Evolutionary conservation across 2,329 filamentous ascomycete genomes (phyloP).

Genomic region (Alternaria triticimaculans): DNA sequence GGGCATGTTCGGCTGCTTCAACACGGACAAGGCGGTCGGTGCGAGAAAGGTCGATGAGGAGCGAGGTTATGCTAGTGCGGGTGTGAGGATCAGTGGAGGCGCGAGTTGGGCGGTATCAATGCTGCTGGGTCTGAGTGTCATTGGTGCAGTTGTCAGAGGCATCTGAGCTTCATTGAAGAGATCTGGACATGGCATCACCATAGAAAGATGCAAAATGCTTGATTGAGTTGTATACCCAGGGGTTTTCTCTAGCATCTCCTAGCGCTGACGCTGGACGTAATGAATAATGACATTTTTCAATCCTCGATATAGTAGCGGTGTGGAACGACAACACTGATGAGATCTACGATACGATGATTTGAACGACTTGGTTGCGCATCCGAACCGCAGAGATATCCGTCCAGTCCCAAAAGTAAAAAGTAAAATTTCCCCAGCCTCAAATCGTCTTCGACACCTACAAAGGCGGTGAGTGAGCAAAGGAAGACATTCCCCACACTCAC

Average conservation of each 20-base stretch:
- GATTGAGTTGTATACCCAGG: not conserved
- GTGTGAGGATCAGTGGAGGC: slow-evolving; percentile 1
- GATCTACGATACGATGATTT: not conserved
- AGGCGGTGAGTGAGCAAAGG: not conserved
- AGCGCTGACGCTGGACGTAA: not conserved
- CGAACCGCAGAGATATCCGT: not conserved
- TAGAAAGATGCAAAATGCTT: slow-evolving; percentile 4
- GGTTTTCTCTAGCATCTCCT: not conserved
- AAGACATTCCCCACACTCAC: not conserved
- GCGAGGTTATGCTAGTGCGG: slow-evolving; percentile 13
- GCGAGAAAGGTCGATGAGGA: slow-evolving; percentile 9
- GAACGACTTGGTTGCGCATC: not conserved
- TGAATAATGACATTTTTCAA: not conserved
- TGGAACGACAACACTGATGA: not conserved
- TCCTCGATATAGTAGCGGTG: not conserved
- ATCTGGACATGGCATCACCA: rapidly evolving
- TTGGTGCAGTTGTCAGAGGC: slow-evolving; percentile 9
- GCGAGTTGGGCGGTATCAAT: slow-evolving; percentile 8
- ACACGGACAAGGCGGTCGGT: slow-evolving; percentile 7
- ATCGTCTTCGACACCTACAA: not conserved
- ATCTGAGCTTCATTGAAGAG: not conserved
- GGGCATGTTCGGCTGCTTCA: slow-evolving; percentile 21
- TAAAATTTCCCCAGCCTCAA: not conserved
- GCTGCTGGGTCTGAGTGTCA: slow-evolving; percentile 16
- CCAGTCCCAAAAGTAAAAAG: not conserved